phyloP scores from a whole-genome alignment of 768 basidiomycete species.

The Boletus rubescentipes region DNA sequence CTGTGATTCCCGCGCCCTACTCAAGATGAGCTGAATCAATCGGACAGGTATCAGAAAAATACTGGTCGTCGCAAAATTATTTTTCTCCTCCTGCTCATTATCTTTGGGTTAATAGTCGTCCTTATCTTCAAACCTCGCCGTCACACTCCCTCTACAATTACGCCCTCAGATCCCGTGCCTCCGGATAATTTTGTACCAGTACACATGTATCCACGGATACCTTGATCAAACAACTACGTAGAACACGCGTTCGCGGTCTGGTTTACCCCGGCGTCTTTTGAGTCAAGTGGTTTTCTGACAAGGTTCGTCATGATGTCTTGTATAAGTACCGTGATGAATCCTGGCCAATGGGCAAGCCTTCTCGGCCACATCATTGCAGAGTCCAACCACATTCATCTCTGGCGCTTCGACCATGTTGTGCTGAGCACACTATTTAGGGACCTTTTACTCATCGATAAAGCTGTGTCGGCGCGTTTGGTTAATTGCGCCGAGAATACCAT shows the following conservation, averaged over 20 bases:
- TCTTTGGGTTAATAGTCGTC: slow-evolving; percentile 82
- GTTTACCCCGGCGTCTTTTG: slow-evolving; percentile 2
- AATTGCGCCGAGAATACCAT: background rate
- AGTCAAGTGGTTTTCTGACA: slow-evolving; percentile 7
- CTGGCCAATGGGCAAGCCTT: slow-evolving; percentile 14
- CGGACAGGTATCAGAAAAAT: slow-evolving; percentile 83
- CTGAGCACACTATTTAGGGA: slow-evolving; percentile 4
- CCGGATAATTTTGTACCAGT: slow-evolving; percentile 31
- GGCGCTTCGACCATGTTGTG: slow-evolving; percentile 10
- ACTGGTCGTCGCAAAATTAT: slow-evolving; percentile 93
- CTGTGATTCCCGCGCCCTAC: background rate
- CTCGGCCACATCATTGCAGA: slow-evolving; percentile 1
- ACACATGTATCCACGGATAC: slow-evolving; percentile 35
- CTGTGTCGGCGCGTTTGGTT: slow-evolving; percentile 11
- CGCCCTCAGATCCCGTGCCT: slow-evolving; percentile 26
- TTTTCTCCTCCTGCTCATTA: slow-evolving; percentile 85
- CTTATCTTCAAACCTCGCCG: slow-evolving; percentile 91
- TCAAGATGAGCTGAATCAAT: background rate
- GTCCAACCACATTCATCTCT: background rate
- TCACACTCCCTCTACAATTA: slow-evolving; percentile 37
- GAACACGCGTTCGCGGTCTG: slow-evolving; percentile 13
- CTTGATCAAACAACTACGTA: slow-evolving; percentile 21
- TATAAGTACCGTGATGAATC: slow-evolving; percentile 2
- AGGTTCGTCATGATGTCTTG: slow-evolving; percentile 16
- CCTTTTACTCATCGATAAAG: slow-evolving; percentile 20